These are phyloP conservation scores for Pleurotus sapidus DNA, from an alignment of 768 basidiomycete species.

Conservation along the genomic window DNA sequence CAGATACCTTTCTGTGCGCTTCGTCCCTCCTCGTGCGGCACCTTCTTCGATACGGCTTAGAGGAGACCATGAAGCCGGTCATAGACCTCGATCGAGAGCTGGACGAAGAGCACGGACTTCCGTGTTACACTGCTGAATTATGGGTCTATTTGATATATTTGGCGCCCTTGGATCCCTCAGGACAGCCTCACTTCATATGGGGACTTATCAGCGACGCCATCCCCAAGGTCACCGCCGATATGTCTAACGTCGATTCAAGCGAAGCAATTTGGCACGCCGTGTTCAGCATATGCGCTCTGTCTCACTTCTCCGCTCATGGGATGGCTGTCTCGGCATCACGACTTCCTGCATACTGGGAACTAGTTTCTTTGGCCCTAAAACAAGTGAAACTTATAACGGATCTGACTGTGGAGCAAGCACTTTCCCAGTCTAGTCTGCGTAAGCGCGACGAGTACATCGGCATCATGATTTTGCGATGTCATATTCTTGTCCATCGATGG, in stretches of 20 bases:
- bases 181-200: conserved; percentile 40
- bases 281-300: conserved; percentile 68
- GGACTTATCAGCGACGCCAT: conserved; percentile 33
- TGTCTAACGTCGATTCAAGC: conserved; percentile 40
- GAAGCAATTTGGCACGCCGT: conserved; percentile 74
- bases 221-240: neutral
- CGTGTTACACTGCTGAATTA: conserved; percentile 45
- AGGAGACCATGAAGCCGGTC: conserved; percentile 39
- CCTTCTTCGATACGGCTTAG: conserved; percentile 54
- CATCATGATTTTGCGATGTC: conserved; percentile 67
- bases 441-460: conserved; percentile 72
- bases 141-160: conserved; percentile 78
- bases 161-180: conserved; percentile 17
- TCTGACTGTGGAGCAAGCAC: conserved; percentile 34
- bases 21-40: conserved; percentile 40
- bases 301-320: conserved; percentile 69
- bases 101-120: conserved; percentile 17
- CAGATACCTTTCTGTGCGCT: conserved; percentile 23
- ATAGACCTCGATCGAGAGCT: conserved; percentile 24
- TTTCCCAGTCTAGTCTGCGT: conserved; percentile 34
- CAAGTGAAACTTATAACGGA: conserved; percentile 55
- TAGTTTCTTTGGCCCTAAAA: conserved; percentile 55
- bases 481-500: conserved; percentile 75
- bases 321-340: conserved; percentile 29
- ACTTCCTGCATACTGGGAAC: conserved; percentile 63